phyloP scores from a whole-genome alignment of 164 flowering plant genomes.

The Brasenia schreberi region DNA sequence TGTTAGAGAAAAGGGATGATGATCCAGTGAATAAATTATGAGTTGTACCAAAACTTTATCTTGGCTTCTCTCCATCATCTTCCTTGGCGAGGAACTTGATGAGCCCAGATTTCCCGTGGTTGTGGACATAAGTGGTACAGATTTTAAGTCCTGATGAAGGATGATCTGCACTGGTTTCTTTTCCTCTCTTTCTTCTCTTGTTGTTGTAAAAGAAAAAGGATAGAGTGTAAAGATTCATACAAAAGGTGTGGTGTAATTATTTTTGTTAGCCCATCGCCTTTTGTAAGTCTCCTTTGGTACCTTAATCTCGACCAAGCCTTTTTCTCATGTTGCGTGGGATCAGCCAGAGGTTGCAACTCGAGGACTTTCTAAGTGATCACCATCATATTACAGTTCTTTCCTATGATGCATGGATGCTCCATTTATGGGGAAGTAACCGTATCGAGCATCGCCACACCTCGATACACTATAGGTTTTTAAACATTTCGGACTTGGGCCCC shows the following conservation, averaged over 20 bases:
- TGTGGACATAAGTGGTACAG: not conserved
- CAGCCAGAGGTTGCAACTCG: no score
- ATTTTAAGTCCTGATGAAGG: not conserved
- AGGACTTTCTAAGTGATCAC: no score
- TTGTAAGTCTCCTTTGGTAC: not conserved
- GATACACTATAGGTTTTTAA: no score
- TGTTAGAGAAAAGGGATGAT: not conserved
- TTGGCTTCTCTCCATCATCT: not conserved
- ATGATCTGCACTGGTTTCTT: slow-evolving; percentile 2
- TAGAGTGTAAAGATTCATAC: not conserved
- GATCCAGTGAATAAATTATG: not conserved
- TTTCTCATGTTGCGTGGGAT: no score
- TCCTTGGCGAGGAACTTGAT: not conserved
- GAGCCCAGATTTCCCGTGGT: not conserved
- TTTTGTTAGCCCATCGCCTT: not conserved
- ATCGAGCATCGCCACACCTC: no score
- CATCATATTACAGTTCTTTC: no score
- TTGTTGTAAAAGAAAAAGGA: not conserved
- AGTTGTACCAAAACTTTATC: not conserved
- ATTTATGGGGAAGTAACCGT: no score
- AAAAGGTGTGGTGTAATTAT: not conserved
- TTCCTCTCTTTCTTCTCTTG: not conserved
- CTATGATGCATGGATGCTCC: no score
- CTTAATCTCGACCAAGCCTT: no score
- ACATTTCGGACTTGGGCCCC: no score